Percentiles rank a stretch among this genome's conserved stretches.
Evolutionary conservation across 2,329 filamentous ascomycete genomes (phyloP).

Genomic region (Aspergillus uvarum): DNA sequence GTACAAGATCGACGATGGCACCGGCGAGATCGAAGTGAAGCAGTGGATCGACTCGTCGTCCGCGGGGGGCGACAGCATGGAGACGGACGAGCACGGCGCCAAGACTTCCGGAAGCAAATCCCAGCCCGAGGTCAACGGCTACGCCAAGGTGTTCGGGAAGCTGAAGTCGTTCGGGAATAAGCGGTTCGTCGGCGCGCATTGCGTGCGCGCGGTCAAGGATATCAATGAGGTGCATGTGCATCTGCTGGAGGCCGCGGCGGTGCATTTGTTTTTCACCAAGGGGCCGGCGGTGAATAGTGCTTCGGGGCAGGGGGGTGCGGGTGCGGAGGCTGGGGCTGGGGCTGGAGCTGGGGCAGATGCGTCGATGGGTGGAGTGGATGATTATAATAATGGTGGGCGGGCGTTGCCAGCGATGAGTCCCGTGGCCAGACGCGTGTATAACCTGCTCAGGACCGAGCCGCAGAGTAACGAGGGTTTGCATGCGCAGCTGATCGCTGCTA

Average conservation of each 20-base stretch:
- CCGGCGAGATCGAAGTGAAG: slow-evolving; percentile 78
- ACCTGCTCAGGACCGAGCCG: slow-evolving; percentile 63
- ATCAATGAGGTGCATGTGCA: slow-evolving; percentile 94
- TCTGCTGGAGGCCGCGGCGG: slow-evolving; percentile 81
- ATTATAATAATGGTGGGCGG: slow-evolving; percentile 27
- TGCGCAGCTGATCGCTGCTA: slow-evolving; percentile 70
- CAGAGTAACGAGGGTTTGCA: slow-evolving; percentile 82
- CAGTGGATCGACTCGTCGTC: slow-evolving; percentile 47
- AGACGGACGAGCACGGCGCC: slow-evolving; percentile 42
- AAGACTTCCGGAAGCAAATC: slow-evolving; percentile 47
- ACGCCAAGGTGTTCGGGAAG: slow-evolving; percentile 82
- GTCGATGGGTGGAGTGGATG: slow-evolving; percentile 36
- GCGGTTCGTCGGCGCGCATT: slow-evolving; percentile 74
- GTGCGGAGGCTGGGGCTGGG: slow-evolving; percentile 37
- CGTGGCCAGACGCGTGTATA: slow-evolving; percentile 68
- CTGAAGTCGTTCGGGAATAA: slow-evolving; percentile 83
- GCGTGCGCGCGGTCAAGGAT: slow-evolving; percentile 76
- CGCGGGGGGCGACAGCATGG: slow-evolving; percentile 44
- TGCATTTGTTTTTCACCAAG: slow-evolving; percentile 79
- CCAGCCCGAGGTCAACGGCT: slow-evolving; percentile 68
- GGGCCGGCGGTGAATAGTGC: slow-evolving; percentile 56
- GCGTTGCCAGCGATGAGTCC: slow-evolving; percentile 53
- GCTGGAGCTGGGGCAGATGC: slow-evolving; percentile 20
- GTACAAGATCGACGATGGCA: slow-evolving; percentile 93
- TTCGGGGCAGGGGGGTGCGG: slow-evolving; percentile 48